Conservation (phyloP, 495 filamentous ascomycete species). For the Trichodelitschia bisporula region DNA sequence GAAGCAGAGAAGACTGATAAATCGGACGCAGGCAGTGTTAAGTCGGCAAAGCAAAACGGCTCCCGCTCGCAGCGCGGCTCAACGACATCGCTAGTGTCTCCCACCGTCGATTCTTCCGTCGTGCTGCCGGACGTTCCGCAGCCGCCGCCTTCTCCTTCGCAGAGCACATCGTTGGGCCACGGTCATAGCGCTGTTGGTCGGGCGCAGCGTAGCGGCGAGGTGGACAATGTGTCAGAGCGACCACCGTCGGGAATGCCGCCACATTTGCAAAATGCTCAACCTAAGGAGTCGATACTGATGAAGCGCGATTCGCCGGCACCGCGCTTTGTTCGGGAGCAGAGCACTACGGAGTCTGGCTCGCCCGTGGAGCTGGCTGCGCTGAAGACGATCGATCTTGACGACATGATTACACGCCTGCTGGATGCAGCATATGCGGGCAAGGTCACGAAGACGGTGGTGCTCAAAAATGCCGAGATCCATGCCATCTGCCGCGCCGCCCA, state of each 20-base stretch:
- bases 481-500: slow-evolving; percentile 72
- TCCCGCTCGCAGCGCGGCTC: slow-evolving; percentile 17
- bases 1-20: slow-evolving; percentile 27
- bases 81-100: slow-evolving; percentile 11
- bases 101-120: slow-evolving; percentile 11
- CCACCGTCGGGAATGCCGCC: slow-evolving; percentile 40
- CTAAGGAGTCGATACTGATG: slow-evolving; percentile 59
- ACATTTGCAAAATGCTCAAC: slow-evolving; percentile 24
- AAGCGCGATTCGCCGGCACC: slow-evolving; percentile 29
- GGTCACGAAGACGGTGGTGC: slow-evolving; percentile 84
- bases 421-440: slow-evolving; percentile 92
- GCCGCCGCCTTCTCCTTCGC: slow-evolving; percentile 74
- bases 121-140: slow-evolving; percentile 19
- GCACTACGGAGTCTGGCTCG: slow-evolving; percentile 11
- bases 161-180: slow-evolving; percentile 49
- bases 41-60: slow-evolving; percentile 28
- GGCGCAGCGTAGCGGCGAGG: slow-evolving; percentile 69
- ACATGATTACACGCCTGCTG: slow-evolving; percentile 84
- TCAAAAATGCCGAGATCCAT: slow-evolving; percentile 93
- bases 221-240: slow-evolving; percentile 86
- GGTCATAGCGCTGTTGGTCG: slow-evolving; percentile 57
- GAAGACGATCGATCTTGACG: slow-evolving; percentile 81
- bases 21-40: slow-evolving; percentile 50
- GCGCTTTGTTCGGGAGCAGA: slow-evolving; percentile 5
- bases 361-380: slow-evolving; percentile 47